Evolutionary conservation across 208 protist genomes (phyloP).

Genomic region (Wallacemonas sp.): DNA sequence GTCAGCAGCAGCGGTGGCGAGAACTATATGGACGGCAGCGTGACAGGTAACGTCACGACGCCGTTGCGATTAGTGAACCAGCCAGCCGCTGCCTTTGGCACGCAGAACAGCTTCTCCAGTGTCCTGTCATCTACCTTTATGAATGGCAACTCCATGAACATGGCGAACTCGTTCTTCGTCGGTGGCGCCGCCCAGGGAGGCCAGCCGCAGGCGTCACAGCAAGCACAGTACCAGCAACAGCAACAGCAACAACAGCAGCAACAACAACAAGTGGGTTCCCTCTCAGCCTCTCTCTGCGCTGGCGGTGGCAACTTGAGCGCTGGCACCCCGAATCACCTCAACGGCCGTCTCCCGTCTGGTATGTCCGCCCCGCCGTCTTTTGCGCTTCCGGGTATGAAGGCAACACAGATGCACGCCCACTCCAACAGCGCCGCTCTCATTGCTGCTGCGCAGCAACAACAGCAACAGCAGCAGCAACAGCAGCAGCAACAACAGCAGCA

Average conservation of each 20-base stretch:
- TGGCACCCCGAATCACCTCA: slow-evolving; percentile 10
- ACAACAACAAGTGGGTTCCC: not conserved
- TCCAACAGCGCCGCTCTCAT: not conserved
- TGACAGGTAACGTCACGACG: slow-evolving; percentile 7
- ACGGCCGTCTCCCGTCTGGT: not conserved
- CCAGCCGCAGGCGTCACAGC: not conserved
- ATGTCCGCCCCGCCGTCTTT: not conserved
- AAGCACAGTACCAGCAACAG: not conserved
- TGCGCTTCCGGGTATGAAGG: slow-evolving; percentile 7
- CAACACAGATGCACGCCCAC: not conserved
- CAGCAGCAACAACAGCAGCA: not conserved
- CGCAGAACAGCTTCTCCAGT: slow-evolving; percentile 13
- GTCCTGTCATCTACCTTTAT: slow-evolving; percentile 8
- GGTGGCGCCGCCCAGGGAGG: not conserved
- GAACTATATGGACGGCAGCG: slow-evolving; percentile 16
- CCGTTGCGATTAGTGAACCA: slow-evolving; percentile 8
- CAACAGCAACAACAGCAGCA: slow-evolving; percentile 6
- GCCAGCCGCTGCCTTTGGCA: not conserved
- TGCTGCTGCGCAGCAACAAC: too few relatives aligned
- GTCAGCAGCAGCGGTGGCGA: not conserved
- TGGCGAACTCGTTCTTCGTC: slow-evolving; percentile 6
- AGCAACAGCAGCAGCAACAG: not conserved
- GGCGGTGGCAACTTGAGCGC: slow-evolving; percentile 6
- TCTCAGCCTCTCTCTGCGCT: not conserved
- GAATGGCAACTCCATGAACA: slow-evolving; percentile 13